A percentile compares a stretch with the other conserved stretches of the same genome.
phyloP scores from a whole-genome alignment of 2,329 filamentous ascomycete species.

The Chaetomium globosum region DNA sequence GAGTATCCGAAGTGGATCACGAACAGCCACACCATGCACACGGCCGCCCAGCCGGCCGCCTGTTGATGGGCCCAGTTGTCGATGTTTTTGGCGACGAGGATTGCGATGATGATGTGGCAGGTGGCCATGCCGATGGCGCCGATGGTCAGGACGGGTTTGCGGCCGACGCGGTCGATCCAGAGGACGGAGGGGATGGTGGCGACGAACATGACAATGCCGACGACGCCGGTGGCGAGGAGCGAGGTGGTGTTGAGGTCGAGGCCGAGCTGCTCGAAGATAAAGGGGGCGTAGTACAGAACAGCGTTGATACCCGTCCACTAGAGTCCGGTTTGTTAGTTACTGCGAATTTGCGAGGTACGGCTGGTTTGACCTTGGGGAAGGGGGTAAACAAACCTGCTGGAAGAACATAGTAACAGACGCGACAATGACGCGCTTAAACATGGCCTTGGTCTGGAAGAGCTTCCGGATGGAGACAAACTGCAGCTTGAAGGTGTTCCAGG shows the following conservation, averaged over 20 bases:
- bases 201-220: constrained; percentile 71
- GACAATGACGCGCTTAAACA: constrained; percentile 67
- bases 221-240: constrained; percentile 70
- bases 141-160: constrained; percentile 63
- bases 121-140: constrained; percentile 71
- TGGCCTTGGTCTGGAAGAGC: constrained; percentile 65
- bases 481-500: constrained; percentile 66
- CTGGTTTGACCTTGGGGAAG: neutral
- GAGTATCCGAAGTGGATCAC: constrained; percentile 74
- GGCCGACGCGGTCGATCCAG: constrained; percentile 65
- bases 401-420: constrained; percentile 66
- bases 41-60: constrained; percentile 70
- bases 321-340: constrained; percentile 1
- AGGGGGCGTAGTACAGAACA: constrained; percentile 69
- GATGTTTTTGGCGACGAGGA: constrained; percentile 67
- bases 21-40: constrained; percentile 72
- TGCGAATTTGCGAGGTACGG: neutral
- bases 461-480: constrained; percentile 69
- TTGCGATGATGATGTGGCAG: constrained; percentile 72
- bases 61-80: constrained; percentile 58
- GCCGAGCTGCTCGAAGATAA: constrained; percentile 69
- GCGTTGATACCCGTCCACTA: constrained; percentile 57
- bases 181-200: constrained; percentile 68
- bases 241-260: constrained; percentile 55
- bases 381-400: constrained; percentile 50